Evolutionary conservation across 2,329 filamentous ascomycete species (phyloP), one percentile per base, ranked within the genome.

Genomic region (Neopestalotiopsis rosae): DNA sequence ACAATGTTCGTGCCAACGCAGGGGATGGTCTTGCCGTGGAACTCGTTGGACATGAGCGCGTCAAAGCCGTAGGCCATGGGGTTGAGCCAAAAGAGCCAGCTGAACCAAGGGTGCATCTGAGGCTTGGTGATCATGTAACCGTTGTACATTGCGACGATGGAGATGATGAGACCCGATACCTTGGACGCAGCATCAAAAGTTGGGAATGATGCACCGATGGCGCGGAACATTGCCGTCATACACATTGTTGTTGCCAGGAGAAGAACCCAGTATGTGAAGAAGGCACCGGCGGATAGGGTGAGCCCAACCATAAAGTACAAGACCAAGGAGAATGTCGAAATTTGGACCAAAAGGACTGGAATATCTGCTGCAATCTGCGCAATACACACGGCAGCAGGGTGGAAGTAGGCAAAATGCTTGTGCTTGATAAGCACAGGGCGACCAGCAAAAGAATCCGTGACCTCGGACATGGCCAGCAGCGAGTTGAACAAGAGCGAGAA

Each of bases 61-160:
- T 93, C 89, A 68, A 93, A 94, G 0, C 85, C 89, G 69, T 93
- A 94, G 0, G 91, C 88, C 3, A 94, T 80, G 0, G 91, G 91
- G 71, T 92, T 86, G 28, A 91, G 86, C 87, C 88, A 90, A 70
- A 85, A 90, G 3, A 91, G 76, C 89, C 89, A 91, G 3, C 82
- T 79, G 30, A 91, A 86, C 88, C 88, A 91, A 0, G 86, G 85
- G 56, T 89, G 87, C 89, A 91, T 91, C 69, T 88, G 81, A 28
- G 84, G 84, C 30, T 89, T 88, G 4, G 84, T 84, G 68, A 91
- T 91, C 75, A 90, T 83, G 76, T 89, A 92, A 14, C 90, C 90
- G 3, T 85, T 89, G 14, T 63, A 67, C 65, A 67, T 67, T 14
- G 58, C 34, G 9, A 56, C 56, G 87, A 76, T 0, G 40, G 82